Evolutionary conservation across 352 stramenopile genomes (phyloP).

Genomic region (Phytophthora sansomeana): DNA sequence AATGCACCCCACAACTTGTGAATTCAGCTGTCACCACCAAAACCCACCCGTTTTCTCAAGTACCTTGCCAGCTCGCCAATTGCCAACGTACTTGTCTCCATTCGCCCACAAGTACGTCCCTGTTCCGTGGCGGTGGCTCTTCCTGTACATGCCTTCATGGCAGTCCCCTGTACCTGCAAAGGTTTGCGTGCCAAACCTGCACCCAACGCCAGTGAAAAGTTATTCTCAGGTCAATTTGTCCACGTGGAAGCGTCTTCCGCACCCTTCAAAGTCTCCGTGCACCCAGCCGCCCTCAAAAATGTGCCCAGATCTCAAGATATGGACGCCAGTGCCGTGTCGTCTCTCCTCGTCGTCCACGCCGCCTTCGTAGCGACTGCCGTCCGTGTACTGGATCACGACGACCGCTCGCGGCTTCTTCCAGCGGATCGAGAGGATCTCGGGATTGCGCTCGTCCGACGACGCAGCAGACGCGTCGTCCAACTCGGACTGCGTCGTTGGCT

Average conservation of each 20-base stretch:
- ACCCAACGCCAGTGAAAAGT: slow-evolving; percentile 2
- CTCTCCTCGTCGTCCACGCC: slow-evolving; percentile 52
- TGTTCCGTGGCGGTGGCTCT: slow-evolving; percentile 84
- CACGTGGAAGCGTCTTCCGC: slow-evolving; percentile 26
- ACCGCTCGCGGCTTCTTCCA: slow-evolving; percentile 53
- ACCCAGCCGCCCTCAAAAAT: slow-evolving; percentile 87
- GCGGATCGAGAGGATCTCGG: slow-evolving; percentile 62
- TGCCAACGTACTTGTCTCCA: slow-evolving; percentile 90
- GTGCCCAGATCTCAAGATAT: slow-evolving; percentile 62
- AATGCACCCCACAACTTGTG: background rate
- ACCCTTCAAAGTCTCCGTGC: slow-evolving; percentile 87
- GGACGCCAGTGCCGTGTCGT: slow-evolving; percentile 70
- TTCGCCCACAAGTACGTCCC: slow-evolving; percentile 91
- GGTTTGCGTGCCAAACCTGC: slow-evolving; percentile 84
- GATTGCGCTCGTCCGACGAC: slow-evolving; percentile 13
- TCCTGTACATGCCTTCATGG: slow-evolving; percentile 90
- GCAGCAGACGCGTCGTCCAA: slow-evolving; percentile 12
- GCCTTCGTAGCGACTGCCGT: slow-evolving; percentile 76
- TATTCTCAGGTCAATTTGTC: slow-evolving; percentile 1
- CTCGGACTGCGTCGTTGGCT: slow-evolving; percentile 23
- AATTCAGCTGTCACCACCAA: too few relatives aligned
- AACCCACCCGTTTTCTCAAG: background rate
- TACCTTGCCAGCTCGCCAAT: slow-evolving; percentile 85
- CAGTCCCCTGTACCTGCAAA: slow-evolving; percentile 86
- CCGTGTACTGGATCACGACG: slow-evolving; percentile 62